Base-by-base conservation (phyloP, 2,329 filamentous ascomycete genomes). In the Talaromyces marneffei region DNA sequence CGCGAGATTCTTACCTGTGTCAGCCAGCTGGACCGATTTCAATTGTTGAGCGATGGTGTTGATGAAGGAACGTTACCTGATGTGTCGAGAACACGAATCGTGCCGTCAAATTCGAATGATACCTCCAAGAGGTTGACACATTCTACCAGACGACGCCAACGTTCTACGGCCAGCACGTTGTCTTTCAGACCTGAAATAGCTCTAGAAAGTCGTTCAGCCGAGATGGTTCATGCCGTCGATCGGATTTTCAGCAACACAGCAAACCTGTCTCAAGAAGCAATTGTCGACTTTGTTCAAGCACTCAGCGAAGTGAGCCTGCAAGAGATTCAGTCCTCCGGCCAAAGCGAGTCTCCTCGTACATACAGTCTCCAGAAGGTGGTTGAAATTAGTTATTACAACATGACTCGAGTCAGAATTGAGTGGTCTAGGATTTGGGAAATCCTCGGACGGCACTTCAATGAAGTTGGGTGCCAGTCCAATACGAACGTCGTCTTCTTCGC, bases 331-430 rank as follows among this genome's bases (percentile, higher is more conserved):
- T 96, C 94, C 3, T 97, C 94, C 0, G 94, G 94, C 0, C 91
- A 93, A 61, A 97, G 93, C 71, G 94, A 99, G 63, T 95, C 91
- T 23, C 94, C 94, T 10, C 87, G 95, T 59, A 99, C 93, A 8
- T 99, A 97, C 82, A 97, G 92, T 78, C 79, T 99, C 64, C 94
- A 99, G 72, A 99, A 99, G 76, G 85, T 99, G 65, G 95, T 99
- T 16, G 94, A 99, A 76, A 97, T 99, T 75, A 96, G 91, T 74
- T 97, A 96, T 76, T 99, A 99, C 85, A 99, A 99, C 79, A 99
- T 99, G 94, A 92, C 91, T 62, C 87, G 94, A 81, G 93, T 99
- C 37, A 89, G 94, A 69, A 97, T 97, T 69, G 94, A 99, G 73
- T 99, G 94, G 94, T 95, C 90, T 12, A 93, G 89, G 69, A 96